Percentiles rank a stretch among this genome's conserved stretches.
These are phyloP conservation scores for Miscanthus lutarioriparius DNA, from an alignment of 176 grass and related monocot species.

Conservation along the genomic window DNA sequence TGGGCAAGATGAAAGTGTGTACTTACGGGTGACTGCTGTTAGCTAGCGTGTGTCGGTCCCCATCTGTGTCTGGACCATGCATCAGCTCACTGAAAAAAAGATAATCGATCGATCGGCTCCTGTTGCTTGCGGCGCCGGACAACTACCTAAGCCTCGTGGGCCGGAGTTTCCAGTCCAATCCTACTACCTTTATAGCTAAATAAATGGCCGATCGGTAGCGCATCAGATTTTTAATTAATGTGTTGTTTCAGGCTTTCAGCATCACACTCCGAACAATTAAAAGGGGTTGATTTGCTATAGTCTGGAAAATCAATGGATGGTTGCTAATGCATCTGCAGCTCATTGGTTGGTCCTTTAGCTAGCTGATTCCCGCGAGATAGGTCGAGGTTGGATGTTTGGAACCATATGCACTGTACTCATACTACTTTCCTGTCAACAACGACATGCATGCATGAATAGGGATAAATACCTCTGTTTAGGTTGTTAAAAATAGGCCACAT, in stretches of 20 bases:
- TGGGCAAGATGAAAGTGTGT: background rate
- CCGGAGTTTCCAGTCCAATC: too few relatives aligned
- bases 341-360: background rate
- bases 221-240: background rate
- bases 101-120: background rate
- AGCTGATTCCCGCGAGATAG: background rate
- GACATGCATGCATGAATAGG: slow-evolving; percentile 27
- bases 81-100: background rate
- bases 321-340: background rate
- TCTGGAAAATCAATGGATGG: background rate
- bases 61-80: slow-evolving; percentile 2
- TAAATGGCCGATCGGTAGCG: background rate
- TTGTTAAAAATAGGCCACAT: slow-evolving; percentile 6
- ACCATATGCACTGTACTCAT: background rate
- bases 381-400: background rate
- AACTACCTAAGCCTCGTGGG: too few relatives aligned
- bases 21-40: background rate
- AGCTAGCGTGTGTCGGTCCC: background rate
- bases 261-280: background rate
- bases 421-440: background rate
- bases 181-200: background rate
- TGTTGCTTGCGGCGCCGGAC: too few relatives aligned
- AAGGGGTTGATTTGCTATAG: background rate
- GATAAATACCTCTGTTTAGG: slow-evolving; percentile 8
- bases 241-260: background rate